These are phyloP conservation scores for Leishmania turanica DNA, from an alignment of 208 protist species.

Conservation along the genomic window DNA sequence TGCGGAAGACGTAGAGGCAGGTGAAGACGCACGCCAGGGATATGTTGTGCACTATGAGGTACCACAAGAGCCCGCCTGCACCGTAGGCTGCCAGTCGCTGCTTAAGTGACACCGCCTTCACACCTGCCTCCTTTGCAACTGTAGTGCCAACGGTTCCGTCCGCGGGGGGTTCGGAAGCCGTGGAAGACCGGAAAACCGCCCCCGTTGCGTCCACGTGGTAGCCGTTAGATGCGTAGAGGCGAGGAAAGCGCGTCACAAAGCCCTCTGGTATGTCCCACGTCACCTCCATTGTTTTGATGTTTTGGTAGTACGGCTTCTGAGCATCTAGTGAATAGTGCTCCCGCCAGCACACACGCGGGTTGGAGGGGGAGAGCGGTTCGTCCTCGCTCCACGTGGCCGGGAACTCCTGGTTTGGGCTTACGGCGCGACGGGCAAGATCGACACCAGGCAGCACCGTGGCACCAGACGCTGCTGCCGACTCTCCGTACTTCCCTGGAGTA, in stretches of 20 bases:
- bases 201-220: constrained; percentile 50
- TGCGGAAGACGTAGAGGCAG: constrained; percentile 70
- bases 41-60: constrained; percentile 79
- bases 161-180: neutral
- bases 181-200: constrained; percentile 37
- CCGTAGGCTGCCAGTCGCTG: constrained; percentile 78
- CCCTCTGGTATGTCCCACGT: constrained; percentile 72
- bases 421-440: constrained; percentile 49
- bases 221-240: constrained; percentile 48
- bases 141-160: neutral
- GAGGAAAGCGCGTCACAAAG: constrained; percentile 78
- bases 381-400: constrained; percentile 55
- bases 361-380: constrained; percentile 39
- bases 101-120: constrained; percentile 44
- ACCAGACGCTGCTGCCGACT: neutral
- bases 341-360: constrained; percentile 71
- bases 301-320: constrained; percentile 77
- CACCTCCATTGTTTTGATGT: constrained; percentile 61
- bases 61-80: constrained; percentile 75
- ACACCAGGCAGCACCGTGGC: constrained; percentile 50
- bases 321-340: constrained; percentile 74
- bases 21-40: constrained; percentile 60
- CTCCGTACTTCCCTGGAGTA: neutral
- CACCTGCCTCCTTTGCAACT: neutral
- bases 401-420: constrained; percentile 45